phyloP scores from a whole-genome alignment of 208 protist genomes.

The Acanthamoeba royreba region DNA sequence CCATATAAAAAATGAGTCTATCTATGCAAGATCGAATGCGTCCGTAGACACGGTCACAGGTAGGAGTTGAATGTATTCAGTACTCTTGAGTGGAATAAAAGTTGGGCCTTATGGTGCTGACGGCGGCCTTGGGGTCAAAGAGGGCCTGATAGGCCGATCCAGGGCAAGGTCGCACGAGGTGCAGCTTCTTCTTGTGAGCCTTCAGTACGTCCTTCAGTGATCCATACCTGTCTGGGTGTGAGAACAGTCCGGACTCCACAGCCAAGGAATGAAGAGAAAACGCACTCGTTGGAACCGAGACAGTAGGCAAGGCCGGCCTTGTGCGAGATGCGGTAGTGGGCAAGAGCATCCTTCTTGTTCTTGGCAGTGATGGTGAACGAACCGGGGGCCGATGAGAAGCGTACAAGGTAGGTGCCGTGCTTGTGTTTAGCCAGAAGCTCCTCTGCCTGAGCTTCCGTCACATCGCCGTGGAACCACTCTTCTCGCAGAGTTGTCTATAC shows the following conservation, averaged over 20 bases:
- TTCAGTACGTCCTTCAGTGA: background rate
- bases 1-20: too few species aligned
- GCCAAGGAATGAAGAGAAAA: background rate
- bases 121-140: background rate
- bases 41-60: too few species aligned
- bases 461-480: conserved; percentile 17
- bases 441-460: background rate
- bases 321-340: conserved; percentile 7
- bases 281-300: background rate
- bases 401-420: background rate
- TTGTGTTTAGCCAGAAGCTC: background rate
- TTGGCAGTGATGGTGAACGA: conserved; percentile 26
- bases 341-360: conserved; percentile 4
- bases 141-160: background rate
- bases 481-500: background rate
- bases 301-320: conserved; percentile 10
- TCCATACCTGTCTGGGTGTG: background rate
- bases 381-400: background rate
- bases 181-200: conserved; percentile 25
- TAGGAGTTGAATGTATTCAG: too few species aligned
- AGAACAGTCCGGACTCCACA: too few species aligned
- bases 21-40: too few species aligned
- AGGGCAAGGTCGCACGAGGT: background rate
- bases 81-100: background rate
- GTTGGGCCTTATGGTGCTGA: background rate